A percentile compares a stretch with the other conserved stretches of the same genome.
These are phyloP conservation scores for Taphrina sp. DNA, from an alignment of 1,139 yeast species.

Conservation along the genomic window DNA sequence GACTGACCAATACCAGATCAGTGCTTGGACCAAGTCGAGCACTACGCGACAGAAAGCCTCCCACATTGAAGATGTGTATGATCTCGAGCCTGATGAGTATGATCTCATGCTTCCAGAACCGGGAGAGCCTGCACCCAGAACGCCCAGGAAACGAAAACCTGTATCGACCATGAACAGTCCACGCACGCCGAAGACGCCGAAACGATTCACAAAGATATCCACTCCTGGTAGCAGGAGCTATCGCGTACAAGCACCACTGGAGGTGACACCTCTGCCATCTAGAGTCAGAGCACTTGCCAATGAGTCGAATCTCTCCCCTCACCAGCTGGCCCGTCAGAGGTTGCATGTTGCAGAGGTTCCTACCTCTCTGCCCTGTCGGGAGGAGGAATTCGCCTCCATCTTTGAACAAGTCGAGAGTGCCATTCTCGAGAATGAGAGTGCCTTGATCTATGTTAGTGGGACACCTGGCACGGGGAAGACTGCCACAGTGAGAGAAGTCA, in stretches of 20 bases:
- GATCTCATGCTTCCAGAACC: background rate
- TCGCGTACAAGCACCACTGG: conserved; percentile 31
- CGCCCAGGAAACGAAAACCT: conserved; percentile 9
- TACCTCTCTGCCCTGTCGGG: conserved; percentile 79
- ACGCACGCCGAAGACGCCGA: conserved; percentile 1
- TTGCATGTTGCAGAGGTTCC: conserved; percentile 66
- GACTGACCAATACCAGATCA: background rate
- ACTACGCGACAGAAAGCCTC: background rate
- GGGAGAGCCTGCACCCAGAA: conserved; percentile 1
- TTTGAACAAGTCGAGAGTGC: conserved; percentile 73
- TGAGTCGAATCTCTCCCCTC: conserved; percentile 40
- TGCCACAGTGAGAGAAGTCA: conserved; percentile 84
- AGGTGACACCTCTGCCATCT: conserved; percentile 39
- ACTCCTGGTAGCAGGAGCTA: conserved; percentile 24
- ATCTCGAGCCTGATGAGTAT: background rate
- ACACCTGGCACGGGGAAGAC: conserved; percentile 99
- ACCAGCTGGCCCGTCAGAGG: conserved; percentile 57
- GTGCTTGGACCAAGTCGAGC: background rate
- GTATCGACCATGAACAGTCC: conserved; percentile 5
- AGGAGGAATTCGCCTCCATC: conserved; percentile 73
- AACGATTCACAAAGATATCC: background rate
- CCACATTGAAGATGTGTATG: too few species aligned
- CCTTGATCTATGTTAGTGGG: conserved; percentile 88
- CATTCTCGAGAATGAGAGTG: conserved; percentile 68
- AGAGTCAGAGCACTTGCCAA: conserved; percentile 33